Evolutionary conservation across 140 eudicot genomes (phyloP), one percentile per base, ranked within the genome.

Genomic region (Oenanthe javanica): DNA sequence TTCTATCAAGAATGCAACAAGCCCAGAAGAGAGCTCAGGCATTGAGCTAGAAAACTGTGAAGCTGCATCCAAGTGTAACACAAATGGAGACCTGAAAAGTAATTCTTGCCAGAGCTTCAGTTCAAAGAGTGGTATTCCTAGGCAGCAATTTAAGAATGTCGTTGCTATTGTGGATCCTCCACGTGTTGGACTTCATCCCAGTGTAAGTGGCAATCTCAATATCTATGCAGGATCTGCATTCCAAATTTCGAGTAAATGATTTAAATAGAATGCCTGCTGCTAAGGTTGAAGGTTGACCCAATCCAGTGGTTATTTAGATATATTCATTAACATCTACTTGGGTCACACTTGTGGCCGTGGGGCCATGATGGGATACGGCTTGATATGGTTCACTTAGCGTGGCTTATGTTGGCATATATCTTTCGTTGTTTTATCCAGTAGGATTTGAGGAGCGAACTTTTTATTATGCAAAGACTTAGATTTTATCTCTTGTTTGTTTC

Each of bases 111-210:
- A 81, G 72, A 47, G 38, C 72, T 79, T 46, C 72, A 77, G 76
- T 70, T 48, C 86, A 16, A 86, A 80, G 71, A 81, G 38, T 78
- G 67, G 54, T 77, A 73, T 75, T 48, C 25, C 72, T 48, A 42
- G 36, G 78, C 85, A 66, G 74, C 88, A 84, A 72, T 94, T 89
- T 73, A 92, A 87, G 81, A 92, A 90, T 84, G 90, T 94, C 18
- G 97, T 92, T 11, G 98, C 95, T 51, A 94, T 94, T 81, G 98
- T 94, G 52, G 98, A 94, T 83, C 98, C 98, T 79, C 97, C 31
- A 31, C 31, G 31, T 31, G 31, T 31, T 31, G 31, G 31, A 31
- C 31, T 31, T 31, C 31, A 31, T 82, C 97, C 97, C 72, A 90
- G 92, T 52, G 98, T 94, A 80, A 90, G 98, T 85, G 49, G 78